phyloP scores from a whole-genome alignment of 495 filamentous ascomycete species.

The Hypoxylon crocopeplum region DNA sequence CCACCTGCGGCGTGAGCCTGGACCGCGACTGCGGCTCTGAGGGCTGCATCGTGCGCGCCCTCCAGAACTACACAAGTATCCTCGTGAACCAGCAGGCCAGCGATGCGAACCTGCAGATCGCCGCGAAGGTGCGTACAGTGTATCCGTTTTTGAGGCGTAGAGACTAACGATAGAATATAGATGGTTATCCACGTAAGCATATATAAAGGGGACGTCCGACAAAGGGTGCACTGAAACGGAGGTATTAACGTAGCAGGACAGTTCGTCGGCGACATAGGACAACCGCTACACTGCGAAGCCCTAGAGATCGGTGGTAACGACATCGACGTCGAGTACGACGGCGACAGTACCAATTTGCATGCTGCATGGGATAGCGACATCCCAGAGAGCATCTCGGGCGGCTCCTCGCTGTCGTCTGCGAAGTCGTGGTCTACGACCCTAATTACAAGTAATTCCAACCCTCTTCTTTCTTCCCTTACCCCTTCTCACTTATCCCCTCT shows the following conservation, averaged over 20 bases:
- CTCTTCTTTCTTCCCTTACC: not conserved
- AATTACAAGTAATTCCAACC: constrained; percentile 25
- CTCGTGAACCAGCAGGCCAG: constrained; percentile 28
- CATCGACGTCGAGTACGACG: constrained; percentile 63
- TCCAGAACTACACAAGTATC: constrained; percentile 63
- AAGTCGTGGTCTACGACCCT: constrained; percentile 47
- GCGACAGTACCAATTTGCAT: constrained; percentile 65
- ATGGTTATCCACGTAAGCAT: constrained; percentile 65
- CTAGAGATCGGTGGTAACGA: constrained; percentile 65
- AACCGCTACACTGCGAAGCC: constrained; percentile 68
- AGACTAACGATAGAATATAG: constrained; percentile 13
- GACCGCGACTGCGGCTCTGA: constrained; percentile 62
- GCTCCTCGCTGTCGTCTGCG: constrained; percentile 46
- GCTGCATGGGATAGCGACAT: constrained; percentile 70
- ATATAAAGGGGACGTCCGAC: too few relatives aligned
- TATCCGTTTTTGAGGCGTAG: not conserved
- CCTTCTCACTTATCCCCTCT: not conserved
- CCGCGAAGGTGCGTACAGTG: constrained; percentile 27
- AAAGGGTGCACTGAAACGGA: too few relatives aligned
- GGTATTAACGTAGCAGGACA: constrained; percentile 31
- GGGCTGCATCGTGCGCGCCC: constrained; percentile 67
- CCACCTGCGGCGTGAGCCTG: constrained; percentile 63
- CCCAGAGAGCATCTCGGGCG: constrained; percentile 62
- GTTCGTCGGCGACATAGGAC: constrained; percentile 68
- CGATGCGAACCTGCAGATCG: constrained; percentile 35